A percentile compares a stretch with the other conserved stretches of the same genome.
Evolutionary conservation across 2,329 filamentous ascomycete species (phyloP).

Genomic region (Graphilbum sp.): DNA sequence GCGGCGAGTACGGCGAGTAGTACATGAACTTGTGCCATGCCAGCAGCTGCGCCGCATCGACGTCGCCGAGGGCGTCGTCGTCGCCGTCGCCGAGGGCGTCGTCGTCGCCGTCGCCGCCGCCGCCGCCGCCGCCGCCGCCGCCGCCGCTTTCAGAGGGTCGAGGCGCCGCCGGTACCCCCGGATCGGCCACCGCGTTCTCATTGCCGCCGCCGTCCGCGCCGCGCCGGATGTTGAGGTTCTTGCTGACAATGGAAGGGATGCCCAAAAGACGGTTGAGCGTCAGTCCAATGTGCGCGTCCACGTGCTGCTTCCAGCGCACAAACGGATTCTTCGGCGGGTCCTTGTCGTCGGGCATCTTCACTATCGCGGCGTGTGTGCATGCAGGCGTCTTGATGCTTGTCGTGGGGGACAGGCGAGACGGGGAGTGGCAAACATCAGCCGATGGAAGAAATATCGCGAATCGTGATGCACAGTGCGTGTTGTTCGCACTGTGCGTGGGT

Average conservation of each 20-base stretch:
- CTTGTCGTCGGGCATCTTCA: slow-evolving; percentile 9
- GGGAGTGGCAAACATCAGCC: too few species aligned
- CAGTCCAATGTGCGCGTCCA: slow-evolving; percentile 21
- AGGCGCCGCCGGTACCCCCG: too few species aligned
- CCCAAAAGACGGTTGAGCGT: slow-evolving; percentile 15
- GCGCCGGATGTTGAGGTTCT: slow-evolving; percentile 11
- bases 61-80: slow-evolving; percentile 5
- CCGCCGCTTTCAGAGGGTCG: too few species aligned
- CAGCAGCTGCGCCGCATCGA: slow-evolving; percentile 9
- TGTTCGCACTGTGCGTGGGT: too few species aligned
- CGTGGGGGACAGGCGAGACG: too few species aligned
- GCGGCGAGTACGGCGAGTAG: slow-evolving; percentile 27
- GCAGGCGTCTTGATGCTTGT: too few species aligned
- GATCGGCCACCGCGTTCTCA: too few species aligned
- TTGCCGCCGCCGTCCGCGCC: slow-evolving; percentile 1
- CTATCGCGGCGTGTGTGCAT: too few species aligned
- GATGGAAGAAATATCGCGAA: too few species aligned
- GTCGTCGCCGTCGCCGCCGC: background rate
- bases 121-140: too few species aligned
- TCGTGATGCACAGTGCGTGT: too few species aligned
- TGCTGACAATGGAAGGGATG: slow-evolving; percentile 12
- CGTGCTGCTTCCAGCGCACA: slow-evolving; percentile 23
- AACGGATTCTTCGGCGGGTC: slow-evolving; percentile 19
- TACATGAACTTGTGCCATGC: slow-evolving; percentile 19
- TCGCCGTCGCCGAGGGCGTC: background rate